phyloP scores from a whole-genome alignment of 129 eudicot genomes.

The Flaveria robusta region DNA sequence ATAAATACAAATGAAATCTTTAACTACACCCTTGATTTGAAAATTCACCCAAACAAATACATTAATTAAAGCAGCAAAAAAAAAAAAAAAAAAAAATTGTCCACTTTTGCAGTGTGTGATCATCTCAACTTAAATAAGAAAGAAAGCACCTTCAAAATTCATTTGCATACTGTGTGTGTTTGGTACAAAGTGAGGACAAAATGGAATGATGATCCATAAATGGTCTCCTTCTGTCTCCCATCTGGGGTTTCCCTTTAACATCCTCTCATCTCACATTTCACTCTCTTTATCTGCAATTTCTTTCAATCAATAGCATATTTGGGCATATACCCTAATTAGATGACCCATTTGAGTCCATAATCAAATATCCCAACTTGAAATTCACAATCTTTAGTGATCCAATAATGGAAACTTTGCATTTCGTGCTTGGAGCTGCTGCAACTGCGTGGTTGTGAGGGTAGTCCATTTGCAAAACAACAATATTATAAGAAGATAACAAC shows the following conservation, averaged over 20 bases:
- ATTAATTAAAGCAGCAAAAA: conserved; percentile 21
- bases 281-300: conserved; percentile 18
- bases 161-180: conserved; percentile 8
- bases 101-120: conserved; percentile 33
- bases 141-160: conserved; percentile 22
- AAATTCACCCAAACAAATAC: conserved; percentile 16
- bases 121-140: conserved; percentile 35
- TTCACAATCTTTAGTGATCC: conserved; percentile 46
- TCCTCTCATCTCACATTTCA: conserved; percentile 18
- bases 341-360: not conserved
- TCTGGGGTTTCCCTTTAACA: conserved; percentile 42
- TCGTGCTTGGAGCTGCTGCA: conserved; percentile 66
- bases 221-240: conserved; percentile 69
- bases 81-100: not conserved
- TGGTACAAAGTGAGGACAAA: conserved; percentile 32
- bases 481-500: conserved; percentile 33
- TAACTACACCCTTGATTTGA: not conserved
- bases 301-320: not conserved
- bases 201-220: conserved; percentile 45
- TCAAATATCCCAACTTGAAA: conserved; percentile 11
- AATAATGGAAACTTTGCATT: conserved; percentile 54
- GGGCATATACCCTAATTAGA: not conserved
- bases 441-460: conserved; percentile 62
- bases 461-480: conserved; percentile 9
- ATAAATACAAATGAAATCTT: no score